Conservation (phyloP, 2,329 filamentous ascomycete genomes). For the Penicillium sp. region DNA sequence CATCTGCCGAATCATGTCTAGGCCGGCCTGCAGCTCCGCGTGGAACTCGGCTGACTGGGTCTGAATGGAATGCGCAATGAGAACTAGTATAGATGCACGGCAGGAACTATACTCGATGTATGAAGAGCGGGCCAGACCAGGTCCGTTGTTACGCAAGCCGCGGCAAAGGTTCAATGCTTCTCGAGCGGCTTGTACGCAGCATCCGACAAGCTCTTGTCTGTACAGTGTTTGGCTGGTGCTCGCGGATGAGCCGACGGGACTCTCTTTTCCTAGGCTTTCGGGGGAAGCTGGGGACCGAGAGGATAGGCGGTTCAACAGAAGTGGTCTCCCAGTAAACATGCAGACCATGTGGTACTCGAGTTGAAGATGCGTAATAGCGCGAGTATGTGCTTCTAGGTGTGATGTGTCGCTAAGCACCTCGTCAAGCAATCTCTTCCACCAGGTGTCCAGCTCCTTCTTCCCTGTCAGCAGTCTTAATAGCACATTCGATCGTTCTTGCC, state of each 20-base stretch:
- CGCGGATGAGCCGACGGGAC: background rate
- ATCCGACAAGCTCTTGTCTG: constrained; percentile 28
- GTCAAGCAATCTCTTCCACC: constrained; percentile 22
- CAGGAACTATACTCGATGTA: constrained; percentile 45
- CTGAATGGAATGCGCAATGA: constrained; percentile 41
- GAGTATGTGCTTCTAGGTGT: constrained; percentile 8
- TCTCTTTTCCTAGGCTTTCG: background rate
- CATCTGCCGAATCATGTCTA: constrained; percentile 40
- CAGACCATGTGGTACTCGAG: constrained; percentile 55
- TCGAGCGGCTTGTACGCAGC: constrained; percentile 33
- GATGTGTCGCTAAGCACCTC: constrained; percentile 1
- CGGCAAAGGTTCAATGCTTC: constrained; percentile 34
- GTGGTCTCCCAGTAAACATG: constrained; percentile 56
- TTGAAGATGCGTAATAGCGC: constrained; percentile 31
- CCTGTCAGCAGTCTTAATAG: constrained; percentile 16
- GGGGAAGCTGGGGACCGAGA: constrained; percentile 3
- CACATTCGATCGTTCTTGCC: constrained; percentile 14
- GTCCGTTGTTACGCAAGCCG: constrained; percentile 26
- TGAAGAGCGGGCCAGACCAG: constrained; percentile 38
- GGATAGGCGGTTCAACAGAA: constrained; percentile 42
- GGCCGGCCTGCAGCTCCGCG: constrained; percentile 29
- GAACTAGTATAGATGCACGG: constrained; percentile 38
- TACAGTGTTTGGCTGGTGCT: background rate
- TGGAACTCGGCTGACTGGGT: constrained; percentile 29
- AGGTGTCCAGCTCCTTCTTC: constrained; percentile 16